Conservation (phyloP, 768 basidiomycete genomes). For the Serendipita vermifera region DNA sequence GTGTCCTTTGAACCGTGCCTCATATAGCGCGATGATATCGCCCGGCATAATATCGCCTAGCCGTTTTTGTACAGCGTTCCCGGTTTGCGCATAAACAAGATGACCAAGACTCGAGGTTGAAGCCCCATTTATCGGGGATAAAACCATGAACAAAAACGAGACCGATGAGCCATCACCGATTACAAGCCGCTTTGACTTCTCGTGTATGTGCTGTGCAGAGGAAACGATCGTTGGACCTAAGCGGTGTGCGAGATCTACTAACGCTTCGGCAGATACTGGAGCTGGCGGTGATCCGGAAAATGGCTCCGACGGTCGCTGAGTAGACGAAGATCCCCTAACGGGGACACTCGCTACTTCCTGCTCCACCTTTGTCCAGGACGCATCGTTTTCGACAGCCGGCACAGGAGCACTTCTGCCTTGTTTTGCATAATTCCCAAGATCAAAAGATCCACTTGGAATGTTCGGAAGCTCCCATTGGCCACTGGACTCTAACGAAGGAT, state of each 20-base stretch:
- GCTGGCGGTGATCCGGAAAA: constrained; percentile 12
- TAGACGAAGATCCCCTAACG: constrained; percentile 2
- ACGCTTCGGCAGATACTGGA: constrained; percentile 46
- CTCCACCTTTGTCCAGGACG: constrained; percentile 4
- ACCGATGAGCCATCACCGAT: constrained; percentile 73
- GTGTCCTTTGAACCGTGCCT: constrained; percentile 66
- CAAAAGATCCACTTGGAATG: constrained; percentile 42
- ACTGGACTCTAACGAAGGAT: constrained; percentile 28
- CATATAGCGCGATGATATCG: constrained; percentile 61
- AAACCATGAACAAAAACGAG: constrained; percentile 56
- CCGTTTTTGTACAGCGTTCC: constrained; percentile 50
- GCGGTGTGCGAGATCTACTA: constrained; percentile 55
- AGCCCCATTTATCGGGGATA: constrained; percentile 30
- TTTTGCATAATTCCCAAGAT: constrained; percentile 29
- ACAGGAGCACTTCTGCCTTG: neutral
- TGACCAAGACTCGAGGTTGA: constrained; percentile 38
- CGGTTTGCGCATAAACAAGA: constrained; percentile 61
- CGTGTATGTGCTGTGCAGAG: constrained; percentile 50
- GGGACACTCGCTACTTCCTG: neutral
- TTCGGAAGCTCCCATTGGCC: constrained; percentile 56
- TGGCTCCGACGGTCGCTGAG: constrained; percentile 11
- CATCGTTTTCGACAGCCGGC: neutral
- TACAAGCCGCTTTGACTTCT: constrained; percentile 62
- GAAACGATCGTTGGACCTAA: constrained; percentile 66
- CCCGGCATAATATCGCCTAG: constrained; percentile 76